Evolutionary conservation across 1,284 basidiomycete genomes (phyloP), one percentile per base, ranked within the genome.

Genomic region (Naganishia albida): DNA sequence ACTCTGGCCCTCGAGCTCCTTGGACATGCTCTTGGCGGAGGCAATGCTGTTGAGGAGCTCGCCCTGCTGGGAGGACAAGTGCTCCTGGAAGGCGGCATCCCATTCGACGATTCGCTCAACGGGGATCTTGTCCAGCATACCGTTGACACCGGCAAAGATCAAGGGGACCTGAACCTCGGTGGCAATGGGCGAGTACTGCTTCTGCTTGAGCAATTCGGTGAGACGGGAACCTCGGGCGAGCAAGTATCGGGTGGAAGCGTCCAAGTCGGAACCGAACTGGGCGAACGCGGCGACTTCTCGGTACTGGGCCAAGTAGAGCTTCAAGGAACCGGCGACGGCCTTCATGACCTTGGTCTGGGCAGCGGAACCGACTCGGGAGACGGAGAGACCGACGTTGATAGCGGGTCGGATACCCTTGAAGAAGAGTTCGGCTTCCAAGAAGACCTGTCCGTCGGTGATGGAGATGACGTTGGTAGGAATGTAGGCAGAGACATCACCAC

Each of bases 331-430:
- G 74, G 95, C 94, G 76, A 98, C 97, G 84, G 96, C 92, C 90
- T 98, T 99, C 93, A 97, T 96, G 83, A 96, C 92, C 85, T 95
- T 93, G 77, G 93, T 97, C 85, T 99, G 95, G 78, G 95, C 95
- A 77, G 95, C 94, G 62, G 95, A 98, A 80, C 95, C 95, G 84
- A 99, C 95, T 88, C 95, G 95, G 71, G 95, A 99, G 74, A 99
- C 95, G 69, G 95, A 99, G 70, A 99, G 91, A 95, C 95, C 95
- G 85, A 99, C 95, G 85, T 98, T 98, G 82, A 98, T 97, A 74
- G 95, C 95, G 70, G 94, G 94, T 80, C 93, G 91, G 75, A 97
- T 89, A 89, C 94, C 93, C 85, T 94, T 93, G 93, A 96, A 96
- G 91, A 96, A 95, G 78, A 95, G 88, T 81, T 97, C 93, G 76